Conservation (phyloP, 2,329 filamentous ascomycete species). For the Arthrinium puccinioides region DNA sequence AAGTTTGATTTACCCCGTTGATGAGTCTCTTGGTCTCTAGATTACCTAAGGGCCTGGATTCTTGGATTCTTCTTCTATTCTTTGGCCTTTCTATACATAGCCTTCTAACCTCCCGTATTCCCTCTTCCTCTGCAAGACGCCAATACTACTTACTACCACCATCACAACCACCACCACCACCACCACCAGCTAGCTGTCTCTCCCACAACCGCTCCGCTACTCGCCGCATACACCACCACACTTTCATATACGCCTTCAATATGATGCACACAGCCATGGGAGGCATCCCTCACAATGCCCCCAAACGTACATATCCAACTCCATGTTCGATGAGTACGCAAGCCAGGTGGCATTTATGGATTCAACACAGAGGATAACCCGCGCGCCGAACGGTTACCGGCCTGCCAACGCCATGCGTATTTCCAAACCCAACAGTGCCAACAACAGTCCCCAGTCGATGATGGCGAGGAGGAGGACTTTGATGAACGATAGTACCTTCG, state of each 20-base stretch:
- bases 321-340: slow-evolving; percentile 42
- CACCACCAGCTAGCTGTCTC: slow-evolving; percentile 1
- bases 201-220: slow-evolving; percentile 2
- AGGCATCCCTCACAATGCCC: slow-evolving; percentile 22
- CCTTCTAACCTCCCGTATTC: background rate
- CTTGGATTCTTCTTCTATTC: slow-evolving; percentile 5
- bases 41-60: slow-evolving; percentile 8
- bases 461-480: slow-evolving; percentile 48
- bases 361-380: slow-evolving; percentile 38
- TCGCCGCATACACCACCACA: slow-evolving; percentile 3
- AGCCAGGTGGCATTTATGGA: slow-evolving; percentile 43
- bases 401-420: slow-evolving; percentile 48
- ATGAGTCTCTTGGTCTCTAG: slow-evolving; percentile 16
- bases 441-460: slow-evolving; percentile 56
- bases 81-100: slow-evolving; percentile 7
- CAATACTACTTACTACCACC: no score
- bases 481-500: slow-evolving; percentile 41
- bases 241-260: slow-evolving; percentile 10
- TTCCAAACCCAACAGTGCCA: slow-evolving; percentile 59
- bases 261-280: slow-evolving; percentile 28
- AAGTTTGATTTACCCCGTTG: slow-evolving; percentile 20
- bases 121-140: no score
- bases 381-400: slow-evolving; percentile 42
- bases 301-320: slow-evolving; percentile 30
- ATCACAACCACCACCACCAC: background rate